Evolutionary conservation across 148 eudicot genomes (phyloP).

Genomic region (Silene latifolia): DNA sequence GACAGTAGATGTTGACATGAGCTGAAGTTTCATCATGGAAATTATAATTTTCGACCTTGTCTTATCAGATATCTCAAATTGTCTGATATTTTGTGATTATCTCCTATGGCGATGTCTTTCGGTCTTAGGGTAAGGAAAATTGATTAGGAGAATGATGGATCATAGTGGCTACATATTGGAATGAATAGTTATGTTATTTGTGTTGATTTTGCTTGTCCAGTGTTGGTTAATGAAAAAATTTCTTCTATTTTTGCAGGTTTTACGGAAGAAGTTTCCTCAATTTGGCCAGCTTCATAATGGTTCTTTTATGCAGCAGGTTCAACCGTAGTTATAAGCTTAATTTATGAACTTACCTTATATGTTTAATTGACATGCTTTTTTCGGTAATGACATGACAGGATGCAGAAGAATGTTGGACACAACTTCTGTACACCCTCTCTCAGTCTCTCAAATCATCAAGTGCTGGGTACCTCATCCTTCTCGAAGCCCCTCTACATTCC

Average conservation of each 20-base stretch:
- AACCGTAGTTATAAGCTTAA: background rate
- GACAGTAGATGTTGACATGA: background rate
- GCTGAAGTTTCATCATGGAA: background rate
- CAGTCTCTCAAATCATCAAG: constrained; percentile 60
- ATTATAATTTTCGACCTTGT: background rate
- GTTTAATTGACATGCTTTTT: constrained; percentile 1
- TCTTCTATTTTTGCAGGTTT: constrained; percentile 36
- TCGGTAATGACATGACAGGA: constrained; percentile 46
- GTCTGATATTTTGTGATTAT: background rate
- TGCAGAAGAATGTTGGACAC: constrained; percentile 99
- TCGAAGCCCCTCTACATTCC: background rate
- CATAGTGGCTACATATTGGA: background rate
- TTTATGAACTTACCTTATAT: constrained; percentile 10
- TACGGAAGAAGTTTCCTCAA: constrained; percentile 96
- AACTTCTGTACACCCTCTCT: constrained; percentile 78
- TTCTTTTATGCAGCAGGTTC: constrained; percentile 94
- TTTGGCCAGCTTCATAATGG: constrained; percentile 96
- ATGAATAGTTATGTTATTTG: constrained; percentile 3
- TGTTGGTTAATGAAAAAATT: background rate
- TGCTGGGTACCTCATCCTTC: constrained; percentile 47
- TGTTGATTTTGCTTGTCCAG: constrained; percentile 1
- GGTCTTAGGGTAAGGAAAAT: background rate
- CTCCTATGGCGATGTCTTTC: background rate
- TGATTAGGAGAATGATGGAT: background rate
- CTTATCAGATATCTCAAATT: background rate